Evolutionary conservation across 176 grass and related monocot genomes (phyloP).

Genomic region (Triticum turgidum): DNA sequence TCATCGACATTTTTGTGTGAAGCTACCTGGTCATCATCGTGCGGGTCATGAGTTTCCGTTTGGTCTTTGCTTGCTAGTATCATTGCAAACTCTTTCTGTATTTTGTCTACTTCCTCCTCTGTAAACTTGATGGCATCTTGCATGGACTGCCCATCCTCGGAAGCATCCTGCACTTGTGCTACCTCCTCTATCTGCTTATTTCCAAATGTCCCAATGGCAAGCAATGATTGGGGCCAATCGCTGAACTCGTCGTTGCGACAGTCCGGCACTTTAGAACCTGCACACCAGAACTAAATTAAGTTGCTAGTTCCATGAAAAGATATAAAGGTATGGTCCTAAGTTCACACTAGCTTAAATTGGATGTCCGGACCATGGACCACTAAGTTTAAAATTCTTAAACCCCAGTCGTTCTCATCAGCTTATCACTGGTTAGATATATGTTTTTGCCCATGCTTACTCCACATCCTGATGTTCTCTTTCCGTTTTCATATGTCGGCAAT

Average conservation of each 20-base stretch:
- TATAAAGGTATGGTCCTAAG: constrained; percentile 28
- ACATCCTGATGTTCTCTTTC: constrained; percentile 31
- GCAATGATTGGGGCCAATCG: constrained; percentile 64
- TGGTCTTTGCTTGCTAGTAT: constrained; percentile 39
- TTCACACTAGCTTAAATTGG: constrained; percentile 15
- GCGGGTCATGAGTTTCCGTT: constrained; percentile 19
- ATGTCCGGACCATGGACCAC: constrained; percentile 39
- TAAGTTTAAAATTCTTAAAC: constrained; percentile 26
- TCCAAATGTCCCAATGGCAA: constrained; percentile 81
- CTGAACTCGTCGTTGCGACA: constrained; percentile 56
- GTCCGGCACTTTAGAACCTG: constrained; percentile 49
- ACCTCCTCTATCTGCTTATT: constrained; percentile 49
- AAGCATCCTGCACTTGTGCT: constrained; percentile 22
- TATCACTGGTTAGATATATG: constrained; percentile 26
- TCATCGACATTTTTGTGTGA: constrained; percentile 11
- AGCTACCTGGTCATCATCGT: constrained; percentile 23
- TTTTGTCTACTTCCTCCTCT: constrained; percentile 57
- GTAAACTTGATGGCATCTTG: constrained; percentile 47
- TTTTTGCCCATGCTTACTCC: constrained; percentile 33
- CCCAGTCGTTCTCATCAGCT: background rate
- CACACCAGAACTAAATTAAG: constrained; percentile 24
- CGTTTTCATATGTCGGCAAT: background rate
- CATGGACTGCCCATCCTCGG: constrained; percentile 6
- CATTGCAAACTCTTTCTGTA: constrained; percentile 55
- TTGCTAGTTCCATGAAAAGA: constrained; percentile 15